Evolutionary conservation across 208 protist species (phyloP), one percentile per base, ranked within the genome.

Genomic region (Cochliopodium minus): DNA sequence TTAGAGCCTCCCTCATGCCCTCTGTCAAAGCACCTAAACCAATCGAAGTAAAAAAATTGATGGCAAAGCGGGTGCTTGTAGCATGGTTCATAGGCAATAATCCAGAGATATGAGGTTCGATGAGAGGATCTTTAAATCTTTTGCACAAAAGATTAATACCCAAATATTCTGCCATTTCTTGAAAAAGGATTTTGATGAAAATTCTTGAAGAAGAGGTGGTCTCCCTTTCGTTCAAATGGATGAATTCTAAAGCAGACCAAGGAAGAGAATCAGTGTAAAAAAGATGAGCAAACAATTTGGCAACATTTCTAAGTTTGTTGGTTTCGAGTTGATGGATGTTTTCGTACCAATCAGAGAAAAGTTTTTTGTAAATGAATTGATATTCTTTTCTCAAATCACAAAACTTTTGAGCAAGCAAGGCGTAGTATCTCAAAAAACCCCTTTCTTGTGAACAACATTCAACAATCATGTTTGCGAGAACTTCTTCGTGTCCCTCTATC

Each of bases 371-470:
- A 23, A 72, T 74, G 17, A 59, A 57, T 49, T 91, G 78, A 66
- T 90, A 95, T 0, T 65, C 73, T 5, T 73, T 45, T 52, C 85
- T 81, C 34, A 91, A 70, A 56, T 85, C 78, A 73, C 93, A 98
- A 55, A 98, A 90, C 7, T 89, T 71, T 66, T 95, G 77, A n/a
- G 74, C 88, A 0, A 95, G 65, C 65, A 94, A 81, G 35, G 79
- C 88, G 76, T 94, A 96, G 56, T 93, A 89, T 38, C 78, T 73
- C 13, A 89, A 69, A 75, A 94, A 98, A 9, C 82, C 83, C 17
- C 79, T 62, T 73, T 96, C 90, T 67, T 96, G 87, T 55, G 77
- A 79, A 73, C 90, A 96, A 62, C 90, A 94, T 66, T 98, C 91
- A 40, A 97, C 76, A 32, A 98, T 76, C 93, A 98, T 97, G 29